Evolutionary conservation across 257 asterid species (phyloP).

Genomic region (Solanum rostratum): DNA sequence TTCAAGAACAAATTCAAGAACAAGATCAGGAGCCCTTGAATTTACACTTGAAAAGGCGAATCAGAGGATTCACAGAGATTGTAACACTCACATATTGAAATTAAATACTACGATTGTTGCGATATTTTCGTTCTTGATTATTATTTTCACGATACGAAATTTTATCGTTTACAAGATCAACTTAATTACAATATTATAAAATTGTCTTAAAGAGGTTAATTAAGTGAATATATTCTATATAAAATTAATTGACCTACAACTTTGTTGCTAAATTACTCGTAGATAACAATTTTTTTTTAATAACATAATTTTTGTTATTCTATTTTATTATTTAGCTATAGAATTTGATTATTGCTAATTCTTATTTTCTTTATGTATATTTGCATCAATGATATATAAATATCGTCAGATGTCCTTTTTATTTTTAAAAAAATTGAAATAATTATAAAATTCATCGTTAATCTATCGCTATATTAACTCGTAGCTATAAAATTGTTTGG

Average conservation of each 20-base stretch:
- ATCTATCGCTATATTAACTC: not conserved
- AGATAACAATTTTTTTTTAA: not conserved
- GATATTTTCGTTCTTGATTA: too few relatives aligned
- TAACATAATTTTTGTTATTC: not conserved
- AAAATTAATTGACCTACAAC: not conserved
- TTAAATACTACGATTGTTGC: too few relatives aligned
- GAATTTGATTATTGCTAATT: not conserved
- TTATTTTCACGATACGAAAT: too few relatives aligned
- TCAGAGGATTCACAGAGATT: too few relatives aligned
- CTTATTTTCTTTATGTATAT: not conserved
- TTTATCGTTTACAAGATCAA: too few relatives aligned
- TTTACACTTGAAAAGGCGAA: too few relatives aligned
- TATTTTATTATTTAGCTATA: not conserved
- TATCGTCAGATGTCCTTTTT: not conserved
- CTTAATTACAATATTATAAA: not conserved
- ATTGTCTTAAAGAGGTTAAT: not conserved
- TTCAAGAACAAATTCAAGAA: too few relatives aligned
- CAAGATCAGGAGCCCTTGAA: too few relatives aligned
- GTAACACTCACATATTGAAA: too few relatives aligned
- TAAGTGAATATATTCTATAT: not conserved
- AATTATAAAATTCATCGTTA: not conserved
- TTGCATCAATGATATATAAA: not conserved
- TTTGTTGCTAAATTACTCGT: not conserved
- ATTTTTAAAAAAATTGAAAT: not conserved
- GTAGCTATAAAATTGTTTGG: not conserved